Evolutionary conservation across 345 rosid genomes (phyloP).

Genomic region (Euphorbia tirucalli): DNA sequence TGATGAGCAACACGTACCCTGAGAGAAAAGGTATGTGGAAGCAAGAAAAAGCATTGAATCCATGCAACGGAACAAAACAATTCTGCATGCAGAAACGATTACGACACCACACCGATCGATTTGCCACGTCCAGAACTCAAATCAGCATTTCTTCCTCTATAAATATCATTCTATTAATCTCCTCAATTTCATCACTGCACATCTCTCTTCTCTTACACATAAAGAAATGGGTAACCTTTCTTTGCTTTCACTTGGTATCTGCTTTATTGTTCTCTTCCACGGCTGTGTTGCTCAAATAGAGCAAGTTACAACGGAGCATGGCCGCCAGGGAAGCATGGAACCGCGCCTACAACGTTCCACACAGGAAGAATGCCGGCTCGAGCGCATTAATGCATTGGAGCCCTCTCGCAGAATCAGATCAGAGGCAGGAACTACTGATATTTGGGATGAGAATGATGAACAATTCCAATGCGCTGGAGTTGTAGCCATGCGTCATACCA

Average conservation of each 20-base stretch:
- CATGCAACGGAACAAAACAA: conserved; percentile 15
- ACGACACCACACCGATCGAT: not conserved
- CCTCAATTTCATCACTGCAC: not conserved
- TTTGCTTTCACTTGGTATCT: conserved; percentile 10
- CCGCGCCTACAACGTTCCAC: conserved; percentile 24
- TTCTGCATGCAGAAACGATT: conserved; percentile 5
- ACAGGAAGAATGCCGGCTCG: conserved; percentile 31
- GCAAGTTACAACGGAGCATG: not conserved
- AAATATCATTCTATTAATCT: not conserved
- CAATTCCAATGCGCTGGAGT: conserved; percentile 48
- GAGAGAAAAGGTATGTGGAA: conserved; percentile 7
- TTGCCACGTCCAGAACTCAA: conserved; percentile 16
- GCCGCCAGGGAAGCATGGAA: not conserved
- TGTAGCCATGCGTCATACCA: conserved; percentile 35
- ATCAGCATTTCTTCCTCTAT: not conserved
- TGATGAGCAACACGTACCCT: conserved; percentile 3
- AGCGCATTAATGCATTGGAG: conserved; percentile 27
- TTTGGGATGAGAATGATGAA: conserved; percentile 38
- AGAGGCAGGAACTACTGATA: conserved; percentile 44
- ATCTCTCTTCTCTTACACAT: not conserved
- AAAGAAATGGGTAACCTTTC: conserved; percentile 18
- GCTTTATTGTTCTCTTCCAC: conserved; percentile 16
- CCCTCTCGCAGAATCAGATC: conserved; percentile 31
- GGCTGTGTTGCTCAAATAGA: conserved; percentile 11
- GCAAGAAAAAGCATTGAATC: not conserved